Conservation (phyloP, 192 early-diverging fungal genomes). For the Geranomyces variabilis region DNA sequence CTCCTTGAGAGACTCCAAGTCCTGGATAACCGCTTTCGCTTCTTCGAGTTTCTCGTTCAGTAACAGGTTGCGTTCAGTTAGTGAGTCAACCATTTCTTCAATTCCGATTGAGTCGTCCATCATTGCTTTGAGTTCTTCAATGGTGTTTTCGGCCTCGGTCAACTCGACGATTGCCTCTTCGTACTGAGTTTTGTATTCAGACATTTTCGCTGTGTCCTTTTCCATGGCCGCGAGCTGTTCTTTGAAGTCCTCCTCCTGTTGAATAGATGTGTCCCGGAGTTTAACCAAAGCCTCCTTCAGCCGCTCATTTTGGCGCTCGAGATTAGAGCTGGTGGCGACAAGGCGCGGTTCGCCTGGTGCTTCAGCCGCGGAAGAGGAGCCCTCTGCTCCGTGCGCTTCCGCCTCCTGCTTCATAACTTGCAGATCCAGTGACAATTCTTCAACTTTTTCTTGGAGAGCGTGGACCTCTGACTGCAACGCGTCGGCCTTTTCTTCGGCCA, state of each 20-base stretch:
- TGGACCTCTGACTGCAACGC: conserved; percentile 72
- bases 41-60: conserved; percentile 81
- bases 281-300: conserved; percentile 83
- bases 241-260: conserved; percentile 69
- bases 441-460: conserved; percentile 76
- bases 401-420: conserved; percentile 68
- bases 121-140: conserved; percentile 81
- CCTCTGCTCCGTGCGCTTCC: conserved; percentile 6
- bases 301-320: conserved; percentile 84
- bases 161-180: conserved; percentile 61
- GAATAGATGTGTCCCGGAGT: conserved; percentile 77
- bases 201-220: conserved; percentile 63
- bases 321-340: conserved; percentile 62
- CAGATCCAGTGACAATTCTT: conserved; percentile 73
- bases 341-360: conserved; percentile 38
- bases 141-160: conserved; percentile 65
- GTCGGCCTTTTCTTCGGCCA: conserved; percentile 87
- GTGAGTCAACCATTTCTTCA: conserved; percentile 81
- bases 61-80: conserved; percentile 82
- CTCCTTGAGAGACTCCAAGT: conserved; percentile 87
- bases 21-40: conserved; percentile 74
- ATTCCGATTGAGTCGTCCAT: conserved; percentile 82
- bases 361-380: neutral
- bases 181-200: conserved; percentile 61
- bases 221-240: conserved; percentile 70